phyloP scores from a whole-genome alignment of 139 green algal species.

The Trebouxia sp. region DNA sequence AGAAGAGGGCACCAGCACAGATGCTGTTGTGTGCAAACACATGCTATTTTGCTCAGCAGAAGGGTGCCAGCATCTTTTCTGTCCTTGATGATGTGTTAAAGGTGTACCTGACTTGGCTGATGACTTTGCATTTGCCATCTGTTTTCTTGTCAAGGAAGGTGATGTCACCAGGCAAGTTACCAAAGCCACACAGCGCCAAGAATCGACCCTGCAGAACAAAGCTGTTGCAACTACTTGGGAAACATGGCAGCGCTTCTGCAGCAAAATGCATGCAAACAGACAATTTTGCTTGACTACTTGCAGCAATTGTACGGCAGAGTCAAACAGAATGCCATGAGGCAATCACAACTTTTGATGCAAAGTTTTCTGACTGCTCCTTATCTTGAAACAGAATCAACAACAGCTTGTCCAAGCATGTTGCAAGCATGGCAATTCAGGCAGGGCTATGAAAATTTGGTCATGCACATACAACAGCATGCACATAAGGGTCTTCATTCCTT shows the following conservation, averaged over 20 bases:
- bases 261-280: background rate
- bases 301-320: background rate
- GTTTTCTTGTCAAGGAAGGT: conserved; percentile 85
- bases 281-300: background rate
- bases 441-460: too few species aligned
- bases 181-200: conserved; percentile 76
- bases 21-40: too few species aligned
- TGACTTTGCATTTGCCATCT: conserved; percentile 77
- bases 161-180: conserved; percentile 89
- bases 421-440: background rate
- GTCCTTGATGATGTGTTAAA: too few species aligned
- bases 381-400: background rate
- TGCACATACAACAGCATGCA: too few species aligned
- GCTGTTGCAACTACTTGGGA: background rate
- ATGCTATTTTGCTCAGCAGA: too few species aligned
- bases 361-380: background rate
- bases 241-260: background rate
- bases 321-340: background rate
- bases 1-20: too few species aligned
- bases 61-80: too few species aligned
- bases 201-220: conserved; percentile 62
- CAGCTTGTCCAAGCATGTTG: background rate
- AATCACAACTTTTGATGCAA: too few species aligned
- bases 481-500: too few species aligned
- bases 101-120: conserved; percentile 59